Percentiles rank a stretch among this genome's conserved stretches.
Evolutionary conservation across 352 stramenopile genomes (phyloP).

Genomic region (Thraustochytrium striatum): DNA sequence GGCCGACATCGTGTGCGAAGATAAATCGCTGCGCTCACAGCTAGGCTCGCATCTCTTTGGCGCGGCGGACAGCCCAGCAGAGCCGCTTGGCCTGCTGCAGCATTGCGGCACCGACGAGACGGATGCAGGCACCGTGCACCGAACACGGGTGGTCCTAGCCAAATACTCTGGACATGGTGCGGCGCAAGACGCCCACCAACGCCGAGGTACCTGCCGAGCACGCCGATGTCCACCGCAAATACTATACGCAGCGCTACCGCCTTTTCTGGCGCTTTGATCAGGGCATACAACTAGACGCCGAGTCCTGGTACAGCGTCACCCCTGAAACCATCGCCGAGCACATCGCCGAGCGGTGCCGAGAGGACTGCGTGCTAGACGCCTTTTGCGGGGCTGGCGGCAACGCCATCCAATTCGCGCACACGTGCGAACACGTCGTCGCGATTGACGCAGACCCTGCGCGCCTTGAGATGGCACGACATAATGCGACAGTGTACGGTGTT

Average conservation of each 20-base stretch:
- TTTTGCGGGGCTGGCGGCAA: constrained; percentile 88
- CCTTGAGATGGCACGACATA: constrained; percentile 80
- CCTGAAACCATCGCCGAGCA: constrained; percentile 79
- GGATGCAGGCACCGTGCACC: background rate
- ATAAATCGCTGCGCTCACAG: too few species aligned
- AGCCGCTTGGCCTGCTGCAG: background rate
- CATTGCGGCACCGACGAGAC: background rate
- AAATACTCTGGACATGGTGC: background rate
- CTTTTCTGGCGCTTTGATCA: constrained; percentile 84
- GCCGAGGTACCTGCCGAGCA: background rate
- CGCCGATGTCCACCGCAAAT: constrained; percentile 61
- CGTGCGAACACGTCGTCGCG: constrained; percentile 79
- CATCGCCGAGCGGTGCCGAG: constrained; percentile 69
- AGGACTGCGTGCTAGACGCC: constrained; percentile 76
- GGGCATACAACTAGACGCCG: constrained; percentile 79
- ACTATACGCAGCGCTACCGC: constrained; percentile 76
- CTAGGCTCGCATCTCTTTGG: too few species aligned
- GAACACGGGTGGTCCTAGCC: background rate
- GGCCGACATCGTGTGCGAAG: too few species aligned
- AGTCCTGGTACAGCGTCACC: constrained; percentile 88
- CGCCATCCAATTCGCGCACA: constrained; percentile 81
- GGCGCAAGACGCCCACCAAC: background rate
- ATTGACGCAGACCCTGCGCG: constrained; percentile 82
- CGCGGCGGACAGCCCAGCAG: background rate
- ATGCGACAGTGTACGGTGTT: constrained; percentile 81